These are phyloP conservation scores for Microdochium paspali DNA, from an alignment of 2,329 filamentous ascomycete genomes.

Conservation along the genomic window DNA sequence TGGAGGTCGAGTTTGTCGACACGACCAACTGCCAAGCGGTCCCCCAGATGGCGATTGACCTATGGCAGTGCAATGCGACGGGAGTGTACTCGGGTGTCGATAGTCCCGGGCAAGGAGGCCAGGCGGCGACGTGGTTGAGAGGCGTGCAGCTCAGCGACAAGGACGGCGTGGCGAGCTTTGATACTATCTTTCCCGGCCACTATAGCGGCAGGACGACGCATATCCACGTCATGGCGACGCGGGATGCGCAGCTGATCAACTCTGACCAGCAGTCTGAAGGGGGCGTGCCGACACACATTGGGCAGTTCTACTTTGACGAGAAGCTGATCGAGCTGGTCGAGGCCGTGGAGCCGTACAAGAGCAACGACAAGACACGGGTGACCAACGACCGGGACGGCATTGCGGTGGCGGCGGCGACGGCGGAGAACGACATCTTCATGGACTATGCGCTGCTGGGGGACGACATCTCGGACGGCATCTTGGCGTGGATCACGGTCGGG, in stretches of 20 bases:
- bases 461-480: not conserved
- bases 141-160: constrained; percentile 35
- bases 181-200: constrained; percentile 36
- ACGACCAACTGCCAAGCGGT: constrained; percentile 22
- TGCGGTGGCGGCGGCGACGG: not conserved
- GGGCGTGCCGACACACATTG: constrained; percentile 14
- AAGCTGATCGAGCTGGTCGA: constrained; percentile 18
- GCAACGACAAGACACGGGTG: constrained; percentile 6
- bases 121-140: constrained; percentile 34
- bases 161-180: constrained; percentile 36
- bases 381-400: not conserved
- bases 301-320: constrained; percentile 21
- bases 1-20: constrained; percentile 30
- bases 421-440: not conserved
- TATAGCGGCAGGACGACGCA: constrained; percentile 26
- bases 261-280: constrained; percentile 11
- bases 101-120: constrained; percentile 15
- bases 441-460: constrained; percentile 1
- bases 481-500: constrained; percentile 1
- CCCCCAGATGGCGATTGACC: constrained; percentile 23
- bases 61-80: constrained; percentile 28
- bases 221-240: constrained; percentile 26
- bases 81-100: constrained; percentile 27
- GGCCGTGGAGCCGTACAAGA: constrained; percentile 16
- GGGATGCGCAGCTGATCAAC: constrained; percentile 16